Evolutionary conservation across 306 rosid genomes (phyloP).

Genomic region (Cucurbita moschata): DNA sequence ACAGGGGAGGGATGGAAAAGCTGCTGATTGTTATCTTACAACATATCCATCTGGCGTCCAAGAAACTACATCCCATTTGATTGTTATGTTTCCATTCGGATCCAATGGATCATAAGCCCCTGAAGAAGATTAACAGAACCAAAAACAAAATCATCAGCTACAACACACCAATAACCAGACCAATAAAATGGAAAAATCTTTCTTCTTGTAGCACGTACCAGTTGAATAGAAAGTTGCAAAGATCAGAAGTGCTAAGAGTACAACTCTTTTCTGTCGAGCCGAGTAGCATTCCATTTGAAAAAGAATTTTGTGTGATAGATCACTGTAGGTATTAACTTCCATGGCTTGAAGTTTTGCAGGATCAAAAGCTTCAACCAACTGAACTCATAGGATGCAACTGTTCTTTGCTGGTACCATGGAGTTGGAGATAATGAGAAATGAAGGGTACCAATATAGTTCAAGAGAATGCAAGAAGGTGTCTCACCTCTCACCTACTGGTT

Average conservation of each 20-base stretch:
- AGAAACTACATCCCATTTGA: conserved; percentile 26
- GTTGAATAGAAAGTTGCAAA: background rate
- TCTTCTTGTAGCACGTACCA: background rate
- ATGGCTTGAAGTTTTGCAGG: conserved; percentile 2
- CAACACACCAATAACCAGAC: background rate
- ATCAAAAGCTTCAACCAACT: background rate
- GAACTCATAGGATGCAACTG: background rate
- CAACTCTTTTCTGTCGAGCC: background rate
- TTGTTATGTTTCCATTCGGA: conserved; percentile 21
- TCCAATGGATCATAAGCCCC: conserved; percentile 26
- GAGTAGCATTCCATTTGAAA: background rate
- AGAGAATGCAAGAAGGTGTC: background rate
- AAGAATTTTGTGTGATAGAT: background rate
- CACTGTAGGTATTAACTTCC: background rate
- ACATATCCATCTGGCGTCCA: conserved; percentile 32
- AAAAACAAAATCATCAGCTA: background rate
- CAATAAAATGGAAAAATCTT: background rate
- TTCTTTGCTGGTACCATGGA: background rate
- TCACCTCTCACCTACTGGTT: conserved; percentile 11
- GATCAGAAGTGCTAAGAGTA: background rate
- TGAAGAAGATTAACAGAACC: background rate
- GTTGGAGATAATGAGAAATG: background rate
- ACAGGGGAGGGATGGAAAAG: background rate
- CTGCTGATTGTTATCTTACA: conserved; percentile 9
- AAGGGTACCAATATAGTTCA: background rate